A percentile compares a stretch with the other conserved stretches of the same genome.
These are phyloP conservation scores for Micromonas commoda DNA, from an alignment of 139 green algal species.

Conservation along the genomic window DNA sequence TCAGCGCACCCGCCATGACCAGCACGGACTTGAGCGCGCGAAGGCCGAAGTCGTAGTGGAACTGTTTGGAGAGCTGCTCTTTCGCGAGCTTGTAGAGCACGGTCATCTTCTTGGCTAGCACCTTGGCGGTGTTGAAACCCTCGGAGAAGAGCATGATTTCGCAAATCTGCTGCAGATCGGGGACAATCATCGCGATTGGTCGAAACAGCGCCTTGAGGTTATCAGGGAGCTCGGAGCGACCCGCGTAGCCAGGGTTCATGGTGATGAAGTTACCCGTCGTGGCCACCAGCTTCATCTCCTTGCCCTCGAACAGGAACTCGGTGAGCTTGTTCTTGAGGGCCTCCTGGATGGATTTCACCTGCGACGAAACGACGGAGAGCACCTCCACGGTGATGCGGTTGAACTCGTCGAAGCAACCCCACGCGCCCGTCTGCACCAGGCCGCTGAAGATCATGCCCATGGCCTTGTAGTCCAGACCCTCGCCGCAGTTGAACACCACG, in stretches of 20 bases:
- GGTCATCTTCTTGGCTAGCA: constrained; percentile 81
- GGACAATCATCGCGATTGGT: constrained; percentile 72
- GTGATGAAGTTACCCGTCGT: constrained; percentile 80
- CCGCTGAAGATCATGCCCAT: constrained; percentile 78
- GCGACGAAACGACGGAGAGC: constrained; percentile 56
- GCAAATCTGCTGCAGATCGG: constrained; percentile 71
- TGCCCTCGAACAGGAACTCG: constrained; percentile 78
- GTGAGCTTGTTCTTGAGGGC: constrained; percentile 73
- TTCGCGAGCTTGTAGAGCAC: constrained; percentile 76
- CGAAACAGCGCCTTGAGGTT: constrained; percentile 71
- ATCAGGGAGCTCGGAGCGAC: constrained; percentile 68
- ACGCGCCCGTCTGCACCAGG: constrained; percentile 74
- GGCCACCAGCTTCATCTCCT: constrained; percentile 61
- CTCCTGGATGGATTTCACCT: constrained; percentile 59
- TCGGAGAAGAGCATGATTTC: constrained; percentile 84
- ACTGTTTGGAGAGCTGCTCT: constrained; percentile 78
- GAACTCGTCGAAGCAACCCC: constrained; percentile 88
- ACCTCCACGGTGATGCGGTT: constrained; percentile 81
- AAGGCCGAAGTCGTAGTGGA: constrained; percentile 82
- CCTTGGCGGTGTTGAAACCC: constrained; percentile 69
- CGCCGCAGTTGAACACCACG: constrained; percentile 85
- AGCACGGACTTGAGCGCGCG: constrained; percentile 72
- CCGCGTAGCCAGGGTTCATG: constrained; percentile 80
- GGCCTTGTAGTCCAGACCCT: constrained; percentile 80
- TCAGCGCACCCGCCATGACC: constrained; percentile 74